Evolutionary conservation across 1,139 yeast species (phyloP).

Genomic region (Pichia sp.): DNA sequence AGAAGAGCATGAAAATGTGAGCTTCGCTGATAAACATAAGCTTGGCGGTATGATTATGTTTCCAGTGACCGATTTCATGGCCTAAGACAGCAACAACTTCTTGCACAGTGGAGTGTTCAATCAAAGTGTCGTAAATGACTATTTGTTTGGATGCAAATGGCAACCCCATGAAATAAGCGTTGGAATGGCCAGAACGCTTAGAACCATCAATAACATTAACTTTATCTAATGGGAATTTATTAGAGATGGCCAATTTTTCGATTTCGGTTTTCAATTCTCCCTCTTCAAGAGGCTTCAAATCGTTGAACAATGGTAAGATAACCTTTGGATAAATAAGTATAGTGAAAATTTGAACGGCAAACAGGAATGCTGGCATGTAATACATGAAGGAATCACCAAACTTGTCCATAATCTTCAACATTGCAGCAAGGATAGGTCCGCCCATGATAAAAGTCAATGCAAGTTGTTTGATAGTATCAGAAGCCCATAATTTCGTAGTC

Average conservation of each 20-base stretch:
- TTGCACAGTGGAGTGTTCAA: conserved; percentile 64
- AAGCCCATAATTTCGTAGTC: conserved; percentile 62
- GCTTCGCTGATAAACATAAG: conserved; percentile 58
- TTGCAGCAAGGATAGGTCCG: conserved; percentile 64
- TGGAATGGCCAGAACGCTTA: conserved; percentile 90
- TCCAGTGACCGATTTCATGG: conserved; percentile 98
- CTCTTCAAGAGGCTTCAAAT: conserved; percentile 80
- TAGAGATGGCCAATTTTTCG: conserved; percentile 66
- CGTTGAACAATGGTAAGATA: conserved; percentile 89
- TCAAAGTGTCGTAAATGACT: conserved; percentile 85
- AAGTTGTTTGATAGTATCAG: conserved; percentile 61
- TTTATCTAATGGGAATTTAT: conserved; percentile 79
- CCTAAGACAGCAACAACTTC: conserved; percentile 94
- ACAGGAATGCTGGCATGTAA: conserved; percentile 67
- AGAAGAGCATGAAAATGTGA: conserved; percentile 58
- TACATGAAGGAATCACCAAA: conserved; percentile 77
- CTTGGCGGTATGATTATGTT: conserved; percentile 73
- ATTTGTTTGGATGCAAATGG: conserved; percentile 93
- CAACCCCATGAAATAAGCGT: conserved; percentile 90
- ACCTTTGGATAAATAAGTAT: conserved; percentile 70
- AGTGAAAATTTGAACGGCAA: conserved; percentile 62
- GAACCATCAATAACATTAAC: conserved; percentile 92
- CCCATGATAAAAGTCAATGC: conserved; percentile 52
- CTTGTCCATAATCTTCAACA: conserved; percentile 72
- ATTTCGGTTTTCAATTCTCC: conserved; percentile 82